Evolutionary conservation across 1,284 basidiomycete genomes (phyloP), one percentile per base, ranked within the genome.

Genomic region (Inonotus hispidus): DNA sequence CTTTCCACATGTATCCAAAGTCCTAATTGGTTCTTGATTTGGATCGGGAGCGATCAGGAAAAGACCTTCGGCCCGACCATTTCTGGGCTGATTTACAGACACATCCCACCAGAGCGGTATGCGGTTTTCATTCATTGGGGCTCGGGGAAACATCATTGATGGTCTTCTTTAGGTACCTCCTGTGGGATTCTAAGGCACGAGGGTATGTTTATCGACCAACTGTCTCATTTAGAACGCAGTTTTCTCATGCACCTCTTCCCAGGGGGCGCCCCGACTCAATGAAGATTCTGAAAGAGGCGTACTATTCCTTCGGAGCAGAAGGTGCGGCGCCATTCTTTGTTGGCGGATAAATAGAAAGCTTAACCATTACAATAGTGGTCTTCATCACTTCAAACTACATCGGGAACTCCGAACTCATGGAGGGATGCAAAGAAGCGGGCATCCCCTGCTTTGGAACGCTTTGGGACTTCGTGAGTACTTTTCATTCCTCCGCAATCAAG

Each of bases 41-140:
- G 88, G 88, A 90, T 90, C 63, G 87, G 86, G 83, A 68, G 66
- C 78, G 86, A 88, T 68, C 85, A 88, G 71, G 84, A 87, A 71
- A 87, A 86, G 75, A 90, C 88, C 0, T 90, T 90, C 67, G 88
- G 88, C 13, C 83, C 86, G 41, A 90, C 88, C 38, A 87, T 90
- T 65, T 82, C 79, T 64, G 81, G 82, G 19, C 77, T 90, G 53
- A 88, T 90, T 65, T 79, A 82, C 67, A 77, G 80, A 60, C 78
- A 88, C 68, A 75, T 90, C 45, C 84, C 78, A 63, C 84, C 86
- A 41, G 87, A 88, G 69, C 83, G 63, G 60, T 62, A 35, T 25
- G 60, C 29, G 39, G n/a, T 46, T 23, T 14, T 49, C 23, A 6
- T 23, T 46, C 19, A 11, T 35, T 58, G 7, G 21, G 21, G 19